Evolutionary conservation across 1,139 yeast species (phyloP).

Genomic region (Diutina siamensis): DNA sequence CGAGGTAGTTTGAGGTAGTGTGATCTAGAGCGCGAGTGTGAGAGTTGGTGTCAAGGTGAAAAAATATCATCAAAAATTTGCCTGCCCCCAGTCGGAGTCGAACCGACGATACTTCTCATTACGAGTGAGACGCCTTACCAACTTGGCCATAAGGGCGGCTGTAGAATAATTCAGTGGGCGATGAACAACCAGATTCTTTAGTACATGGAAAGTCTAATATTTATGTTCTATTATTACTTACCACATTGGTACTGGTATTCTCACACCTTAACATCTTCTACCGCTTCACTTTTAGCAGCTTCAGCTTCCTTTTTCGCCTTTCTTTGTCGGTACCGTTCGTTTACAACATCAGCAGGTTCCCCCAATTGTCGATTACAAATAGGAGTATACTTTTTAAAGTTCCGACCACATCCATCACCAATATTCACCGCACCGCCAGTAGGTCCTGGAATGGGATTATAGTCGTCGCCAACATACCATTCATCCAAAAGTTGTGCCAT

Average conservation of each 20-base stretch:
- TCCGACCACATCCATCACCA: conserved; percentile 66
- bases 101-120: conserved; percentile 6
- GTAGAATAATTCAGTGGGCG: neutral
- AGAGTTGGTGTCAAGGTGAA: neutral
- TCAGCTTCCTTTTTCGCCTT: conserved; percentile 14
- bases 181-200: too few relatives aligned
- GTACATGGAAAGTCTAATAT: too few relatives aligned
- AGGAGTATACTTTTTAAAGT: conserved; percentile 45
- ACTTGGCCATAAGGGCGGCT: conserved; percentile 6
- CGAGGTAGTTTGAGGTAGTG: neutral
- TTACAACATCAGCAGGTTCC: conserved; percentile 54
- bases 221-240: too few relatives aligned
- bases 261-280: neutral
- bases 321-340: conserved; percentile 47
- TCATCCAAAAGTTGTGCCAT: conserved; percentile 22
- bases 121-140: conserved; percentile 6
- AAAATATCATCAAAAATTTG: neutral
- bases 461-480: conserved; percentile 11
- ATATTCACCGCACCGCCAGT: conserved; percentile 33
- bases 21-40: neutral
- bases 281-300: neutral
- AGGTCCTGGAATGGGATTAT: neutral
- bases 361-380: conserved; percentile 45
- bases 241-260: too few relatives aligned
- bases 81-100: conserved; percentile 6